Base-by-base conservation (phyloP, 495 filamentous ascomycete genomes). In the Extremus antarcticus region DNA sequence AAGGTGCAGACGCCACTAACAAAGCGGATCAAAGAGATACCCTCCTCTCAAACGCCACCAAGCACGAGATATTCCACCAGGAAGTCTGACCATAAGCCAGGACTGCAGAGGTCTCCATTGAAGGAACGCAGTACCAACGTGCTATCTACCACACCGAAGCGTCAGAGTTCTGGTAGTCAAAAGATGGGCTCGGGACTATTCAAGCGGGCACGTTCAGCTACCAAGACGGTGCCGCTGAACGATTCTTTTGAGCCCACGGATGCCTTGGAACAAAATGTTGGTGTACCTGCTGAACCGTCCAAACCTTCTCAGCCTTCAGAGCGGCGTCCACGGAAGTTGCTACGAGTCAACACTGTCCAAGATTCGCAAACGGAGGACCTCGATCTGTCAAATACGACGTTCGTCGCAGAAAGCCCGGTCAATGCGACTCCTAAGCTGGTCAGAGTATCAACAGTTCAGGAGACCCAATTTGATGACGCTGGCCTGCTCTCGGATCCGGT, bases 1-100 rank as follows among this genome's bases (percentile, higher is more conserved):
- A 9, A n/a, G 9, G 13, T 48, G 9, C 50, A 40, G 8, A 59
- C 57, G 20, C 57, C 57, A 15, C 13, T 15, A 0, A 55, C 52
- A 15, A 25, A 43, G 1, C 53, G 40, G 13, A 52, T 52, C 22
- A 49, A 15, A 17, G 58, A 60, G 32, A 35, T 60, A 4, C 58
- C 58, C 4, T 60, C 58, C 10, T 60, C 58, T 11, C 58, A 56
- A 29, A 56, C 47, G 15, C 58, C 58, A 0, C 40, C 49, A 3
- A 56, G 54, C 25, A 39, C 41, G n/a, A 51, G 47, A 46, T 19
- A 48, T 8, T 52, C 58, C 3, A 43, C 47, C 3, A 38, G 35
- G 17, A 22, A 22, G 9, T 47, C 39, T 1, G 4, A 21, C 8
- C 39, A 35, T 1, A 23, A 17, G 15, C 4, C 13, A 19, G 45